Base-by-base conservation (phyloP, 768 basidiomycete genomes). In the Candolleomyces aberdarensis region DNA sequence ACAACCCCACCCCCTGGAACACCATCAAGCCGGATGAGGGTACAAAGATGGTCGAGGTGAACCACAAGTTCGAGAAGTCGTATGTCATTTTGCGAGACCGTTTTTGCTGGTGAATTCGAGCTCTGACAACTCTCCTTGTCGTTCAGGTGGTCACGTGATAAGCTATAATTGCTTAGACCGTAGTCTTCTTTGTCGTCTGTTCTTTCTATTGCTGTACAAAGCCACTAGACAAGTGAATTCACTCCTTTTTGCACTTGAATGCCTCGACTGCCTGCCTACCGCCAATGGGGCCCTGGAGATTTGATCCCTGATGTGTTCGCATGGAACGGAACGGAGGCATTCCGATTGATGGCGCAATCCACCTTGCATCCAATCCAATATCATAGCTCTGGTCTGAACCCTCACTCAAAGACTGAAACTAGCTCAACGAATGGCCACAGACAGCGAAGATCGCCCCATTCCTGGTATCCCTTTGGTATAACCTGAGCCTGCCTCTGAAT, bases 1-100 rank as follows among this genome's bases (percentile, higher is more conserved):
- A 49, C 72, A 95, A 96, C 80, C 92, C 92, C 40, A 87, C 86
- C 20, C 94, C 94, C n/a, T 95, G 91, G 91, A 91, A 92, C 75
- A 81, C 84, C 59, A 82, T 94, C 70, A 81, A 90, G 71, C 86
- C 81, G 43, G 80, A 88, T 68, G 86, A 94, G 74, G 84, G 84
- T 64, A 90, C 83, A 57, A 94, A 94, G 76, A 48, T 94, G 62
- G 67, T 85, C 70, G 71, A 81, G 48, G 83, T 91, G 43, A 85
- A 87, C 76, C 86, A 89, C 70, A 87, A 84, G 66, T 92, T 93
- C 66, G 81, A 87, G 8, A 88, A 86, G 78, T 85, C 80, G 92
- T 88, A 51, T 58, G 85, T 72, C 22, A n/a, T 22, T 19, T 10
- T 19, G 13, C 46, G 65, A 20, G 57, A 57, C 67, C 26, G 14